Evolutionary conservation across 2,329 filamentous ascomycete species (phyloP), one percentile per base, ranked within the genome.

Genomic region (Claviceps sp.): DNA sequence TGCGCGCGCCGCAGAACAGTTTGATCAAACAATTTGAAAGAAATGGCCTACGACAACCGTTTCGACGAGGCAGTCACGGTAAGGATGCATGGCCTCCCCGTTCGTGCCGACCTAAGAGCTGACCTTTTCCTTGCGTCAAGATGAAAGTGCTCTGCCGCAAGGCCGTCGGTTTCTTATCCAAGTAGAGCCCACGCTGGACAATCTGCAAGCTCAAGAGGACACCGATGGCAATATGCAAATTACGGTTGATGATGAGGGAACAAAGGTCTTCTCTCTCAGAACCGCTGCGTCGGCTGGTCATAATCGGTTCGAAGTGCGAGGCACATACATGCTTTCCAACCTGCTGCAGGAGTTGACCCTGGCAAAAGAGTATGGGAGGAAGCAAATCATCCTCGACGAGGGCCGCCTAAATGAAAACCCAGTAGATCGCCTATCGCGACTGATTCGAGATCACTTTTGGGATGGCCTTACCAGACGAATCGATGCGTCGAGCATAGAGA

Each of bases 261-360:
- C 93, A 48, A 98, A 97, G 77, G 84, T 89, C 46, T 77, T 96
- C 51, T 84, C 86, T 40, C 73, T 97, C 40, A 86, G 89, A 57
- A 96, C 91, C 3, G 85, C 87, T 30, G 84, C 80, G 22, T 96
- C 90, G 38, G 88, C 86, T 59, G 91, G 90, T 43, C 81, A 87
- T 72, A 91, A 90, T 63, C 82, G 83, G 57, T 89, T 91, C 67
- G 90, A 97, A 64, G 81, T 98, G 56, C 86, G 91, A 58, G 93
- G 93, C 61, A 97, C 89, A 36, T 98, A 98, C 69, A 94, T 95
- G 85, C 79, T 98, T 54, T 95, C 91, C 56, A 98, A 97, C 66
- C 80, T 97, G 46, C 76, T 97, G 42, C 93, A 98, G 69, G 93
- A 98, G 70, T 78, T 98, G 58, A 93, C 87, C 1, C 77, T 97